phyloP scores from a whole-genome alignment of 805 yeast genomes.

The Starmerella vitae region DNA sequence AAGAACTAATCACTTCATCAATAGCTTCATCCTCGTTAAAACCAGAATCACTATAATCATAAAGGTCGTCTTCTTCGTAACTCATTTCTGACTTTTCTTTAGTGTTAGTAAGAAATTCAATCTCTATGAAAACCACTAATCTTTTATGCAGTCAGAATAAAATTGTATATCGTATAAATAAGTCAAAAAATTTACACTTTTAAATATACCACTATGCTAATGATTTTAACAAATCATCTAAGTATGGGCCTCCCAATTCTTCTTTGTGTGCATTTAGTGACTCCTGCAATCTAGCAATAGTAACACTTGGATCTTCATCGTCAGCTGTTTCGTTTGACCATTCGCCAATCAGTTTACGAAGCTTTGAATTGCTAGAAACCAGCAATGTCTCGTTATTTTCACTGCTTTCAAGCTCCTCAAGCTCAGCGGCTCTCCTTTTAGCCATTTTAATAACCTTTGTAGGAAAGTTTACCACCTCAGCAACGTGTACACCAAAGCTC shows the following conservation, averaged over 20 bases:
- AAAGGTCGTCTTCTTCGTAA: constrained; percentile 18
- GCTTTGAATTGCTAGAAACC: constrained; percentile 38
- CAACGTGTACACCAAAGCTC: constrained; percentile 95
- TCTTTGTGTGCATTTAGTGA: constrained; percentile 3
- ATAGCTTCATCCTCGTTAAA: constrained; percentile 18
- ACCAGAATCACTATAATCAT: constrained; percentile 18
- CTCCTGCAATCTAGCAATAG: constrained; percentile 9
- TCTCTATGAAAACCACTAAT: too few relatives aligned
- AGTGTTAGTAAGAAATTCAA: background rate
- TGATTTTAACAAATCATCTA: constrained; percentile 9
- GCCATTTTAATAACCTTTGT: constrained; percentile 86
- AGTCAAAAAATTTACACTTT: too few relatives aligned
- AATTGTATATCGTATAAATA: too few relatives aligned
- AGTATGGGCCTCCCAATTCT: constrained; percentile 15
- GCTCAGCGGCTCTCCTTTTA: constrained; percentile 78
- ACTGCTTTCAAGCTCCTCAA: constrained; percentile 46
- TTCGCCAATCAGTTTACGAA: constrained; percentile 32
- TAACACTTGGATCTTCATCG: constrained; percentile 9
- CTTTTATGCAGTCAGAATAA: too few relatives aligned
- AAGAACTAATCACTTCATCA: constrained; percentile 16
- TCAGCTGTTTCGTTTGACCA: constrained; percentile 27
- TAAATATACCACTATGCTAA: too few relatives aligned
- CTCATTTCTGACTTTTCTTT: constrained; percentile 4
- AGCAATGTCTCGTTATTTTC: constrained; percentile 39
- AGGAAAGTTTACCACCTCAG: constrained; percentile 90